Base-by-base conservation (phyloP, 2,329 filamentous ascomycete genomes). In the Colletotrichum theobromicola region DNA sequence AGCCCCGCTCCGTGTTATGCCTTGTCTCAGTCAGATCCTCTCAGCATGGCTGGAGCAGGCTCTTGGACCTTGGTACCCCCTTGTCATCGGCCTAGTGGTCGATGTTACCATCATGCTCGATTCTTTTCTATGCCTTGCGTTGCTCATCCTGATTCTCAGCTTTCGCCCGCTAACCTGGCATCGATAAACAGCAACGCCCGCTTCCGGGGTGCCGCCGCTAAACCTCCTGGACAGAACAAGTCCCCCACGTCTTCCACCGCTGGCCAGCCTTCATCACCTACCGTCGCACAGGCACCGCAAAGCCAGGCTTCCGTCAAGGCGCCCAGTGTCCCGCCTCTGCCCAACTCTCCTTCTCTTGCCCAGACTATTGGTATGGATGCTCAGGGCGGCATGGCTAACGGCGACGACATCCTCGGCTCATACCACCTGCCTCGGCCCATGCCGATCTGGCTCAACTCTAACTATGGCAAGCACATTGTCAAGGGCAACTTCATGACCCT, bases 401-500 rank as follows among this genome's bases (percentile, higher is more conserved):
- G 85, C 73, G 90, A 93, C 79, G 90, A 91, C 71, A 82, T 90
- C 66, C 87, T 93, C 77, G 86, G 86, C 78, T 87, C 87, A 15
- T 93, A 92, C 80, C 91, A 93, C 78, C 87, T 94, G 74, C 93
- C 93, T 74, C 89, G 91, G 53, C 90, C 91, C 35, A 87, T 92
- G 74, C 94, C 94, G 18, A 86, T 94, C 75, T 95, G 94, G 92
- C 91, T 95, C 80, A 93, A 94, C 80, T 90, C 93, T 70, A 87
- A 91, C 76, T 94, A 94, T 82, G 93, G 94, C 69, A 94, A 93
- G 82, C 92, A 98, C 81, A 98, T 98, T 77, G 96, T 98, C 81
- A 98, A 96, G 87, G 96, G 96, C 74, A 98, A 98, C 87, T 98
- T 98, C 83, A 95, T 98, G 93, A 98, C 96, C 13, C 86, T 98